These are phyloP conservation scores for Amaranthus tricolor DNA, from an alignment of 179 eudicot species.

Conservation along the genomic window DNA sequence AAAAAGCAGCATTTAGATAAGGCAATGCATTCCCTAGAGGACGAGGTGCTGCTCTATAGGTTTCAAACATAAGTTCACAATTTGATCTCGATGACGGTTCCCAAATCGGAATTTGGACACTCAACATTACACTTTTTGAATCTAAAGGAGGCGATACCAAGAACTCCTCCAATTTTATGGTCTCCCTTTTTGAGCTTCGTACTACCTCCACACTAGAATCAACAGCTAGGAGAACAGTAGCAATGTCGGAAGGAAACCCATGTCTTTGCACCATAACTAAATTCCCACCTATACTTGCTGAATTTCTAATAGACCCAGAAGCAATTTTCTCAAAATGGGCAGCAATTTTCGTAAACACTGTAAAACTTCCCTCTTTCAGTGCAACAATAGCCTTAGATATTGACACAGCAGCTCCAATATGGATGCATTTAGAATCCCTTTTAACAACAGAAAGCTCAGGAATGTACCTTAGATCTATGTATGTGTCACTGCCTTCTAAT, in stretches of 20 bases:
- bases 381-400: constrained; percentile 58
- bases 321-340: constrained; percentile 84
- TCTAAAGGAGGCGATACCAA: constrained; percentile 60
- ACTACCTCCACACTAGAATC: constrained; percentile 51
- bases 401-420: constrained; percentile 76
- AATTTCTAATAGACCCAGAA: constrained; percentile 63
- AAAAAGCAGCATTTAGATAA: constrained; percentile 77
- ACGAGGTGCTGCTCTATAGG: constrained; percentile 88
- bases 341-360: constrained; percentile 53
- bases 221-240: constrained; percentile 71
- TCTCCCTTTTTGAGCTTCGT: constrained; percentile 41
- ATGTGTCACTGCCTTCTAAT: constrained; percentile 43
- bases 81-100: constrained; percentile 24
- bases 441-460: constrained; percentile 63
- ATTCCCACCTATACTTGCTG: constrained; percentile 93
- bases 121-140: constrained; percentile 47
- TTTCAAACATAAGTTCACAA: constrained; percentile 55
- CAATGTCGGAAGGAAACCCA: constrained; percentile 83
- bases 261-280: constrained; percentile 80
- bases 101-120: constrained; percentile 56
- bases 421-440: constrained; percentile 44
- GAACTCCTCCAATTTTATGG: constrained; percentile 62
- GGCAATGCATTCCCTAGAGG: constrained; percentile 84
- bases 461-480: constrained; percentile 68
- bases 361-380: constrained; percentile 41